phyloP scores from a whole-genome alignment of 495 filamentous ascomycete genomes.

The Penicillium bovifimosum region DNA sequence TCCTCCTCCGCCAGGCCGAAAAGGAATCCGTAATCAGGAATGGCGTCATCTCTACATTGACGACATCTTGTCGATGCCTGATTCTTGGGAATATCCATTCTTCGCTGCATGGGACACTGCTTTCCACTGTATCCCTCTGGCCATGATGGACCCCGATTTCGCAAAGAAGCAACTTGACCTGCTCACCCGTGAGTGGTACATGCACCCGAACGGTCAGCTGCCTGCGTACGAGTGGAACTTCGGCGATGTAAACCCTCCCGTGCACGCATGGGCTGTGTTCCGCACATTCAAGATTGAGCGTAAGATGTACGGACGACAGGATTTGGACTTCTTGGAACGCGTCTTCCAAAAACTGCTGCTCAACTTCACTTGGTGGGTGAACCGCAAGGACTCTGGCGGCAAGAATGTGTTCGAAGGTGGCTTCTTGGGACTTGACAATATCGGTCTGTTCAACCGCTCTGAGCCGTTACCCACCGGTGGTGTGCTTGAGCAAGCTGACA shows the following conservation, averaged over 20 bases:
- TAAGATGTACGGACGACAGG: constrained; percentile 91
- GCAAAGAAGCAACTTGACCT: constrained; percentile 96
- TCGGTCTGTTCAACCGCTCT: constrained; percentile 96
- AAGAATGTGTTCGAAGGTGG: constrained; percentile 98
- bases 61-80: constrained; percentile 93
- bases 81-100: constrained; percentile 98
- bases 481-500: constrained; percentile 91
- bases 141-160: constrained; percentile 96
- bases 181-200: constrained; percentile 96
- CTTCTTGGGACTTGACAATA: constrained; percentile 95
- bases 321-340: constrained; percentile 90
- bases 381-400: constrained; percentile 86
- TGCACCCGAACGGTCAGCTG: constrained; percentile 95
- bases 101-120: constrained; percentile 97
- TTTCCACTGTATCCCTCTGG: constrained; percentile 91
- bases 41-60: constrained; percentile 94
- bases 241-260: constrained; percentile 92
- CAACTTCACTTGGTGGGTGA: constrained; percentile 99
- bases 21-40: constrained; percentile 74
- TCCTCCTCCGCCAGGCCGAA: constrained; percentile 75
- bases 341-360: constrained; percentile 94
- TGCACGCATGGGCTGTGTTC: constrained; percentile 95
- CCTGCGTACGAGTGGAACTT: constrained; percentile 97
- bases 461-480: constrained; percentile 92
- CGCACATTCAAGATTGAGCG: constrained; percentile 95